Evolutionary conservation across 2,329 filamentous ascomycete genomes (phyloP).

Genomic region (Fusarium anthophilum): DNA sequence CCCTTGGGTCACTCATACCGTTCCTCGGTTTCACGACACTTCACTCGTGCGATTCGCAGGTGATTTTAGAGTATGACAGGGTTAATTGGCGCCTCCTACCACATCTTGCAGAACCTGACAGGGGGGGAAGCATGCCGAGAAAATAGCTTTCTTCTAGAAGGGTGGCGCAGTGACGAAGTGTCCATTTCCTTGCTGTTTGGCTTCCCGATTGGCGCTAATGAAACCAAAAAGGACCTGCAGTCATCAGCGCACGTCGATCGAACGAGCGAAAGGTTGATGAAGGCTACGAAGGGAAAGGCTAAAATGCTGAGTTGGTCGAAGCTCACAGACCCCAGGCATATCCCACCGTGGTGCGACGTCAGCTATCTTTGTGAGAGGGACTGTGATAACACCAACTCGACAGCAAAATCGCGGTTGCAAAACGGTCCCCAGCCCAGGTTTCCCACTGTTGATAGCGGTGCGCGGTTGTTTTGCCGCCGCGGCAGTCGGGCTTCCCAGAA

Average conservation of each 20-base stretch:
- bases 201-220: slow-evolving; percentile 1
- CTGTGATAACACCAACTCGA: slow-evolving; percentile 16
- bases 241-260: slow-evolving; percentile 17
- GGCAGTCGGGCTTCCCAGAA: slow-evolving; percentile 28
- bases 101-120: slow-evolving; percentile 19
- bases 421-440: background rate
- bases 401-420: background rate
- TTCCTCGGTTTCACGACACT: slow-evolving; percentile 9
- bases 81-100: slow-evolving; percentile 12
- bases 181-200: slow-evolving; percentile 3
- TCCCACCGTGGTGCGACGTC: slow-evolving; percentile 27
- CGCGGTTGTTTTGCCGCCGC: slow-evolving; percentile 27
- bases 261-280: slow-evolving; percentile 13
- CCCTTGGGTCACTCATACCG: slow-evolving; percentile 1
- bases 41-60: slow-evolving; percentile 6
- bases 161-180: slow-evolving; percentile 8
- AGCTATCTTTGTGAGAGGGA: slow-evolving; percentile 16
- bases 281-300: background rate
- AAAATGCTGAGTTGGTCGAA: slow-evolving; percentile 13
- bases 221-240: slow-evolving; percentile 18
- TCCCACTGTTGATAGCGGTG: slow-evolving; percentile 16
- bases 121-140: slow-evolving; percentile 21
- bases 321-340: slow-evolving; percentile 11
- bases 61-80: background rate
- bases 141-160: slow-evolving; percentile 38